Base-by-base conservation (phyloP, 495 filamentous ascomycete genomes). In the Talaromyces stipitatus region DNA sequence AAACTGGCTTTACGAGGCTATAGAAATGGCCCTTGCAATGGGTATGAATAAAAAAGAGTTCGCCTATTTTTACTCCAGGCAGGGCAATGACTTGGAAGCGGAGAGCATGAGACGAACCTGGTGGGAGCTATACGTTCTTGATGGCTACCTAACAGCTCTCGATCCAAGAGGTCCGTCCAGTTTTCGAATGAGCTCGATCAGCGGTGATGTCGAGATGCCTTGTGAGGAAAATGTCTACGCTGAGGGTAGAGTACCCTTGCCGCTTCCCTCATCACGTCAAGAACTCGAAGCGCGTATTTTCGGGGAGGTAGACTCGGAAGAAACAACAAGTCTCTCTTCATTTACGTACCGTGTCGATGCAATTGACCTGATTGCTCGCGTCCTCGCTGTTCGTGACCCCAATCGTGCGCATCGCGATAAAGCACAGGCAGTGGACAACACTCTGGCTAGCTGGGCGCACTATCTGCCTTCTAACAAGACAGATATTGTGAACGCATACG, bases 311-410 rank as follows among this genome's bases (percentile, higher is more conserved):
- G 70, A 74, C 6, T 52, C 45, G 1, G 41, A 55, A 43, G 10
- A 46, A 29, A 53, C 18, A 18, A 33, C 10, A 11, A 58, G 62
- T 0, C 73, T 69, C 53, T 75, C 74, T 3, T 75, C 72, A 0
- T 74, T 70, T 52, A 72, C 69, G 57, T 77, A 77, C 50, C 71
- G 72, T 7, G 74, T 77, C 18, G 74, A 77, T 38, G 74, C 73
- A 0, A 65, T 64, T 4, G 66, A 60, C 1, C 72, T 76, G 22
- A 57, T 76, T 12, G 68, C 63, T 26, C 64, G 72, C 14, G 71
- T 71, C 3, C 55, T 75, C 20, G 66, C 73, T 3, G 50, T 76
- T 10, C 16, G 50, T 8, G 50, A 53, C 20, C 50, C 26, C 2
- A 75, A 73, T 45, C 56, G 66, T 26, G 56, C 72, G 4, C 72